Percentiles rank a stretch among this genome's conserved stretches.
phyloP scores from a whole-genome alignment of 1,284 basidiomycete species.

The Malassezia slooffiae region DNA sequence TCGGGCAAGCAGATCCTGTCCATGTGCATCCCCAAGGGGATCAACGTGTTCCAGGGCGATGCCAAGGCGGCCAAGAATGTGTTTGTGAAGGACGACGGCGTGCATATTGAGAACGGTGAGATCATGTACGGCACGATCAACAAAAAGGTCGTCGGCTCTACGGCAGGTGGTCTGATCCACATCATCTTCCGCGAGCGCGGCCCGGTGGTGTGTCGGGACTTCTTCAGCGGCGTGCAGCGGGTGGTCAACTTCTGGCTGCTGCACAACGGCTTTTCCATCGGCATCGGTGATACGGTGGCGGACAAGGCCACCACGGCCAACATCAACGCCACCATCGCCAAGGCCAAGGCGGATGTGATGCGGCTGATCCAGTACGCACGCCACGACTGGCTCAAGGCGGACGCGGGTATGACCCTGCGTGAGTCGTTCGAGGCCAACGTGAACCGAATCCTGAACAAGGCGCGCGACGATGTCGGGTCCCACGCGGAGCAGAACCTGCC shows the following conservation, averaged over 20 bases:
- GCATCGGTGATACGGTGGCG: constrained; percentile 96
- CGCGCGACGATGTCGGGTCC: constrained; percentile 89
- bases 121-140: constrained; percentile 89
- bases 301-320: constrained; percentile 70
- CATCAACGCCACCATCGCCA: constrained; percentile 72
- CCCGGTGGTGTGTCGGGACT: constrained; percentile 76
- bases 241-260: constrained; percentile 98
- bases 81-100: constrained; percentile 63
- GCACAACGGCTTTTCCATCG: constrained; percentile 97
- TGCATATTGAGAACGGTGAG: constrained; percentile 94
- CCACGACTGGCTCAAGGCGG: constrained; percentile 41
- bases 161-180: constrained; percentile 79
- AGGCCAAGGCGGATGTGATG: constrained; percentile 56
- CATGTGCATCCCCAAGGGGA: constrained; percentile 84
- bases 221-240: constrained; percentile 87
- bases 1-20: constrained; percentile 93
- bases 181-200: constrained; percentile 97
- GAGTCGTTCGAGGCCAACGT: constrained; percentile 94
- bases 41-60: constrained; percentile 61
- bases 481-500: constrained; percentile 91
- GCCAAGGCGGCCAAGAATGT: constrained; percentile 36
- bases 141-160: constrained; percentile 94
- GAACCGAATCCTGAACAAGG: constrained; percentile 81
- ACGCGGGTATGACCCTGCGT: constrained; percentile 91
- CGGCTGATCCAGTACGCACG: constrained; percentile 39